Base-by-base conservation (phyloP, 345 rosid species). In the Moricandia arvensis region DNA sequence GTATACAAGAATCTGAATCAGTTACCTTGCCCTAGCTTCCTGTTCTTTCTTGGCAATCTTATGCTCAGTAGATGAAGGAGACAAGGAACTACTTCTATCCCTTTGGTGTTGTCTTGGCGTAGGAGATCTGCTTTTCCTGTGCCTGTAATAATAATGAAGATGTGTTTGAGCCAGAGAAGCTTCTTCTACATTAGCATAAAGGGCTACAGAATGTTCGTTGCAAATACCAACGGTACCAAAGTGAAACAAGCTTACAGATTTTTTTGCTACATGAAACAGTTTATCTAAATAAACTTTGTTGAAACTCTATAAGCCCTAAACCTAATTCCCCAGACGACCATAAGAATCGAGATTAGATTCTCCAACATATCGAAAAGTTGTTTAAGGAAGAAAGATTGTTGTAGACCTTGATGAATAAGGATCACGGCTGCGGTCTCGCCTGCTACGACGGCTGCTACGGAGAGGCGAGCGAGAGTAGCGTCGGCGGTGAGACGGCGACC, bases 401-500 rank as follows among this genome's bases (percentile, higher is more conserved):
- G 30, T 62, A 58, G 72, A 79, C 82, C 82, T 79, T 68, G 79
- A 64, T 31, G 77, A 38, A 43, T 75, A 76, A 0, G 75, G 83
- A 45, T 76, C 73, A 13, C 80, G 78, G 77, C 78, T 80, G 3
- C 75, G 80, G 57, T 84, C 87, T 9, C 91, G 82, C 30, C 83
- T 79, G 72, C 72, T 73, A 59, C 90, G 83, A 35, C 88, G 82
- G 66, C 85, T 76, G 71, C 81, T 72, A 45, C 68, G 78, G 8
- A 72, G 71, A 17, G 83, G 80, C 29, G 83, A 80, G 31, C 77
- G 83, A 62, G 80, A 80, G 71, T 76, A 57, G 53, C 89, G 83
- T 60, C 91, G 73, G 68, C 91, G 85, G 81, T 81, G 60, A 69
- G 91, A 85, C 70, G 94, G 94, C 75, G 94, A 89, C 77, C 86